These are phyloP conservation scores for Chaetoscypha palmicola DNA, from an alignment of 2,329 filamentous ascomycete genomes.

Conservation along the genomic window DNA sequence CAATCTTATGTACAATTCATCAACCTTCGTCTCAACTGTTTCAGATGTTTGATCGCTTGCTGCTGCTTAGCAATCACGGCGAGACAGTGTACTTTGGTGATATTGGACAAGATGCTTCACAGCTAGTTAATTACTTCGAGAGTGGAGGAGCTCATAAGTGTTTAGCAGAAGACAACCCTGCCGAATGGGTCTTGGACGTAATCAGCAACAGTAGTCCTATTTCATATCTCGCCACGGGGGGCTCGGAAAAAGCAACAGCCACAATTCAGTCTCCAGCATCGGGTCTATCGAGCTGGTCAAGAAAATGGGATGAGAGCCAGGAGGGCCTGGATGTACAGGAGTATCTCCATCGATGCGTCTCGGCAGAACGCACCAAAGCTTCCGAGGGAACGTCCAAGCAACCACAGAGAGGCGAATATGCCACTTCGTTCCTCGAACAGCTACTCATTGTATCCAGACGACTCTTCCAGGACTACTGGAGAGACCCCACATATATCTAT, in stretches of 20 bases:
- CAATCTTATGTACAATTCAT: slow-evolving; percentile 90
- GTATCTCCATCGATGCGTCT: slow-evolving; percentile 20
- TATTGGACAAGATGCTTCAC: slow-evolving; percentile 45
- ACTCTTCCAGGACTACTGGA: slow-evolving; percentile 55
- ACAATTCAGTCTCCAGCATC: not conserved
- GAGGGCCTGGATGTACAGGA: slow-evolving; percentile 25
- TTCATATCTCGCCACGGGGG: not conserved
- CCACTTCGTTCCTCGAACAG: not conserved
- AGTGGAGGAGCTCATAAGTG: slow-evolving; percentile 58
- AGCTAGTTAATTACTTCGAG: slow-evolving; percentile 57
- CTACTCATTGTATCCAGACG: slow-evolving; percentile 33
- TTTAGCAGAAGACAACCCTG: slow-evolving; percentile 65
- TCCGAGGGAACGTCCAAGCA: not conserved
- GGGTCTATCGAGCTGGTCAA: slow-evolving; percentile 38
- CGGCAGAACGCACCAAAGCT: not conserved
- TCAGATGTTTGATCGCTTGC: slow-evolving; percentile 74
- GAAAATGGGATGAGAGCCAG: slow-evolving; percentile 43
- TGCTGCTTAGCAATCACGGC: slow-evolving; percentile 69
- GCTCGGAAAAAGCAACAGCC: not conserved
- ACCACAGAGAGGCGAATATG: slow-evolving; percentile 41
- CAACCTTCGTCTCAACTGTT: slow-evolving; percentile 89
- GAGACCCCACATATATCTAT: slow-evolving; percentile 28
- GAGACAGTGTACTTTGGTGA: slow-evolving; percentile 45
- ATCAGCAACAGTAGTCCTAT: slow-evolving; percentile 36
- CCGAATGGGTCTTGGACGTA: slow-evolving; percentile 66